Base-by-base conservation (phyloP, 352 stramenopile species). In the Phytophthora ramorum region DNA sequence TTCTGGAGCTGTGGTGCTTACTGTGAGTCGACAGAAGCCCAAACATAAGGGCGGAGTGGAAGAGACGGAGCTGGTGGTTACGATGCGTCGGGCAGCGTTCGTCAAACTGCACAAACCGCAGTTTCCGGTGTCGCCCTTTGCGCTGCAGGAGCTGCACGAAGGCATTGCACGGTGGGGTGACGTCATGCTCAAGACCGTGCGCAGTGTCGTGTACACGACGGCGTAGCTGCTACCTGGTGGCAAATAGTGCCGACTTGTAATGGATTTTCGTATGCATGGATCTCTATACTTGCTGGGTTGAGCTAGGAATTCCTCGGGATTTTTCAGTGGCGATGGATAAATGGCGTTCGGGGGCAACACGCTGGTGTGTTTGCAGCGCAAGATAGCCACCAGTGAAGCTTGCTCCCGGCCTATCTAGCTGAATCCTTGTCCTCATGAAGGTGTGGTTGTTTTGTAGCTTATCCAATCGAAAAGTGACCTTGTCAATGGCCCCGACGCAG, bases 151-250 rank as follows among this genome's bases (percentile, higher is more conserved):
- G 38, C 22, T 75, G 40, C 62, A 68, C 4, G 71, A 76, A 40
- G 54, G 58, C 0, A 79, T 79, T 22, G 52, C 71, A 6, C 3
- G 50, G 12, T 79, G 71, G 66, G 66, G 71, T 8, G 71, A 79
- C 22, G 71, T 76, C 12, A 79, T 79, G 71, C 57, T 77, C 34
- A 74, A 77, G 34, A 67, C 64, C 14, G 52, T 71, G 12, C 58
- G 69, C 44, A 73, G 69, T 35, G 44, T 73, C n/a, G 59, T 75
- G 20, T 75, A 75, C 22, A 52, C 63, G 16, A 66, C 67, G 13
- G 56, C 63, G 40, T 70, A 70, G 55, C 14, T 28, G 32, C 45
- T 40, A 40, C 34, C 30, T 35, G 9, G 13, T 40, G 40, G 14
- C 5, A 32, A 35, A 35, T 35, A 16, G 17, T 53, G 13, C 22